Conservation (phyloP, 2,329 filamentous ascomycete species). For the Phyllosticta ampelicida region DNA sequence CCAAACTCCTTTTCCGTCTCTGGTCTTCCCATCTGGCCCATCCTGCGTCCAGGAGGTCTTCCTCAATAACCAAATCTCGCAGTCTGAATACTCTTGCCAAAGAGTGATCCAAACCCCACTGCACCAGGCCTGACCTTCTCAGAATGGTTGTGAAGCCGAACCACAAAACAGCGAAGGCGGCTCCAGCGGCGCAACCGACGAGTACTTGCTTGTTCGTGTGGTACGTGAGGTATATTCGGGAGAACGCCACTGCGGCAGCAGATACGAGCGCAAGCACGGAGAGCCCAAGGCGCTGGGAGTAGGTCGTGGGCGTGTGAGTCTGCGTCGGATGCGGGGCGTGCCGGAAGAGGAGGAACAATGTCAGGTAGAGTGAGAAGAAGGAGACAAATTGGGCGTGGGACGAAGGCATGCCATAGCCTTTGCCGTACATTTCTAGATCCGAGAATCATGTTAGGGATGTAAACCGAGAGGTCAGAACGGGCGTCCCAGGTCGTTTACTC, state of each 20-base stretch:
- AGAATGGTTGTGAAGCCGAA: conserved; percentile 60
- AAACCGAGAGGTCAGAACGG: background rate
- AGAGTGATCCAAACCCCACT: conserved; percentile 59
- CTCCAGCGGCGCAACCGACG: conserved; percentile 64
- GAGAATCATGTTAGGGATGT: conserved; percentile 9
- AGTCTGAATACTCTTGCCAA: conserved; percentile 57
- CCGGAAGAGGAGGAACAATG: conserved; percentile 73
- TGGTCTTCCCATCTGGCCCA: conserved; percentile 81
- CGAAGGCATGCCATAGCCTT: conserved; percentile 95
- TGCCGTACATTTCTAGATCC: conserved; percentile 58
- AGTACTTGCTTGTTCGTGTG: conserved; percentile 81
- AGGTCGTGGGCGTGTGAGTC: conserved; percentile 45
- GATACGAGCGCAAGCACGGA: conserved; percentile 30
- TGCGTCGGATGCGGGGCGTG: conserved; percentile 45
- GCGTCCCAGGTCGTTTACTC: conserved; percentile 28
- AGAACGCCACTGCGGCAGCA: conserved; percentile 54
- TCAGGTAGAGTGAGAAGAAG: conserved; percentile 78
- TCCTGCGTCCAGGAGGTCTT: conserved; percentile 81
- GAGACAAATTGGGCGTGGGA: conserved; percentile 92
- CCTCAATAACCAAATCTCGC: conserved; percentile 73
- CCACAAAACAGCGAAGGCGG: conserved; percentile 63
- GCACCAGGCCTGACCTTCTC: conserved; percentile 57
- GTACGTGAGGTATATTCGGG: conserved; percentile 83
- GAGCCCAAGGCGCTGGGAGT: conserved; percentile 49
- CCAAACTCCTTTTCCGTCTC: conserved; percentile 19